A percentile compares a stretch with the other conserved stretches of the same genome.
These are phyloP conservation scores for Grosmannia penicillata DNA, from an alignment of 2,329 filamentous ascomycete genomes.

Conservation along the genomic window DNA sequence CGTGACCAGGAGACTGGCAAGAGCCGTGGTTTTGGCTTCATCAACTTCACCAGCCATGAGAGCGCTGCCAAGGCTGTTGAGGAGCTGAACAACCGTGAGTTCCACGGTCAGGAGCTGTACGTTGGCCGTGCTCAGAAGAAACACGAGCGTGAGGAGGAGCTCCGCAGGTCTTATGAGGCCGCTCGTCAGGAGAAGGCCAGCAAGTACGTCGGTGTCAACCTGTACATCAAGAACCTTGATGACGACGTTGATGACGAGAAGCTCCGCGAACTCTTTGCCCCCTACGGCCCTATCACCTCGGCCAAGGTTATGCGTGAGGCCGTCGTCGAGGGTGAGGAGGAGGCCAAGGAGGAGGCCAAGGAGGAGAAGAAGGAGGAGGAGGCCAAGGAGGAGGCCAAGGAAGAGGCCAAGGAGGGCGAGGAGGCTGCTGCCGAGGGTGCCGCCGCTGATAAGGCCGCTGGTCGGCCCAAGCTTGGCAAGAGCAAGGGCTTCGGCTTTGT, in stretches of 20 bases:
- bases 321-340: slow-evolving; percentile 39
- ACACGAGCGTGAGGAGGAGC: slow-evolving; percentile 98
- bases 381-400: slow-evolving; percentile 34
- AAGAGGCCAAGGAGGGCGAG: slow-evolving; percentile 91
- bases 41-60: slow-evolving; percentile 91
- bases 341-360: slow-evolving; percentile 40
- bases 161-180: slow-evolving; percentile 97
- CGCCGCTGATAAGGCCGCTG: slow-evolving; percentile 36
- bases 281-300: slow-evolving; percentile 90
- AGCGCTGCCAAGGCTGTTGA: slow-evolving; percentile 76
- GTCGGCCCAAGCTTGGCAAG: slow-evolving; percentile 74
- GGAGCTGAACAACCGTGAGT: slow-evolving; percentile 79
- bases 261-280: slow-evolving; percentile 81
- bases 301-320: slow-evolving; percentile 98
- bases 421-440: slow-evolving; percentile 2
- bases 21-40: slow-evolving; percentile 90
- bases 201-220: slow-evolving; percentile 98
- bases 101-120: slow-evolving; percentile 90
- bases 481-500: slow-evolving; percentile 99
- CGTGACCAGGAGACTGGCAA: slow-evolving; percentile 73
- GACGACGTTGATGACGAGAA: slow-evolving; percentile 97
- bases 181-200: slow-evolving; percentile 94
- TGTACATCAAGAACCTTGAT: slow-evolving; percentile 98
- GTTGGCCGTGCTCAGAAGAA: slow-evolving; percentile 97
- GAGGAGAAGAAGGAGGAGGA: slow-evolving; percentile 38